Evolutionary conservation across 2,329 filamentous ascomycete genomes (phyloP), one percentile per base, ranked within the genome.

Genomic region (Lithohypha guttulata): DNA sequence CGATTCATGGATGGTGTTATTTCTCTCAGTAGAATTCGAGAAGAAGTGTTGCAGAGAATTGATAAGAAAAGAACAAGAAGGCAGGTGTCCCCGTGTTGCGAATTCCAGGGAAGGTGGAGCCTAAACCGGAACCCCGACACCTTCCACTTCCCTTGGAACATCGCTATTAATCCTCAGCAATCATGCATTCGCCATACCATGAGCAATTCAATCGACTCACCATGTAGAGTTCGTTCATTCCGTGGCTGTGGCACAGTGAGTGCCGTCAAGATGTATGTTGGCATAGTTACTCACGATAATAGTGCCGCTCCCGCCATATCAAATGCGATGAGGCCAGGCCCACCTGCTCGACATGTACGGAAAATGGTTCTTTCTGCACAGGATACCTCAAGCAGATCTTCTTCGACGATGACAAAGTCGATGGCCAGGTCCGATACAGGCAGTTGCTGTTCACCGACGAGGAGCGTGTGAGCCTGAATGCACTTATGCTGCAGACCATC

Each of bases 271-370:
- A 35, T 19, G 26, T 10, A 20, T 7, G 18, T 14, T 21, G n/a
- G 9, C 6, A n/a, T 17, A 14, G 10, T n/a, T 21, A 17, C 20
- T 34, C 15, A 21, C 13, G 15, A n/a, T 18, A 13, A 30, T 36
- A 61, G 53, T 62, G 60, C 51, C 57, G 60, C 33, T 53, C 38
- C 37, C 59, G 65, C 13, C 65, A 66, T 47, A 52, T 60, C 23
- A 68, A 67, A 51, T 68, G 64, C 44, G 65, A 68, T 39, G 62
- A 67, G 43, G 51, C 54, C 4, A 58, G 55, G 5, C 65, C 64
- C 2, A 50, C 49, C 19, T 68, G 65, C 45, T 49, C 50, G 2
- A 58, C 56, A 26, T 68, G 65, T 41, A 43, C 44, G 17, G 51
- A 56, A 10, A 49, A 59, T 11, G 57, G 57, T 1, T 39, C 65